Base-by-base conservation (phyloP, 1,284 basidiomycete genomes). In the Cutaneotrichosporon sp. region DNA sequence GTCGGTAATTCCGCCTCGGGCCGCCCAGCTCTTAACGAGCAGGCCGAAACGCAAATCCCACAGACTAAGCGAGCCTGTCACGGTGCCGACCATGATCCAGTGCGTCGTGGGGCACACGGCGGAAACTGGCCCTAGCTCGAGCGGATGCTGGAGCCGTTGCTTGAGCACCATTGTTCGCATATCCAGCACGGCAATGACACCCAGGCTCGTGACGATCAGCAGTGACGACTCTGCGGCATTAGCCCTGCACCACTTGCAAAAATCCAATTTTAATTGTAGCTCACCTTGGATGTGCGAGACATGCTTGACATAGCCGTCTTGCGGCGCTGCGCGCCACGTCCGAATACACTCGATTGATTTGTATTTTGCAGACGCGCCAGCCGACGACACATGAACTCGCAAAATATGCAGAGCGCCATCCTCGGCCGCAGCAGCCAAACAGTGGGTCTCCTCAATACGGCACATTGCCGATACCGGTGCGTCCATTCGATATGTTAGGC, bases 11-110 rank as follows among this genome's bases (percentile, higher is more conserved):
- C 79, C 78, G n/a, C 83, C 84, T 7, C 61, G 46, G 1, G 84
- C 84, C 59, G 84, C 82, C 93, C 93, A 97, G 46, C 84, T 87
- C 68, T 87, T 86, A 62, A 97, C 77, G 7, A 88, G 76, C n/a
- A 97, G 77, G 0, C 90, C 90, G 62, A 97, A 97, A 2, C 94
- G 84, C 47, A 92, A 81, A 75, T 98, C 94, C 92, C 93, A 97
- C 1, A 97, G 79, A 3, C 85, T 84, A 8, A 97, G 76, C 9
- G 85, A 81, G 4, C 94, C 94, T 1, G 82, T 82, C 2, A 86
- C 83, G 1, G 93, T 94, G 2, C 90, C 93, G 26, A 88, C 84
- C 7, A 94, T 78, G 34, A 92, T 78, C 94, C 94, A 97, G 4
- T 87, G 82, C 22, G 82, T 82, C 61, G 86, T 87, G 22, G 83